These are phyloP conservation scores for Beauveria varroae DNA, from an alignment of 2,329 filamentous ascomycete genomes.

Conservation along the genomic window DNA sequence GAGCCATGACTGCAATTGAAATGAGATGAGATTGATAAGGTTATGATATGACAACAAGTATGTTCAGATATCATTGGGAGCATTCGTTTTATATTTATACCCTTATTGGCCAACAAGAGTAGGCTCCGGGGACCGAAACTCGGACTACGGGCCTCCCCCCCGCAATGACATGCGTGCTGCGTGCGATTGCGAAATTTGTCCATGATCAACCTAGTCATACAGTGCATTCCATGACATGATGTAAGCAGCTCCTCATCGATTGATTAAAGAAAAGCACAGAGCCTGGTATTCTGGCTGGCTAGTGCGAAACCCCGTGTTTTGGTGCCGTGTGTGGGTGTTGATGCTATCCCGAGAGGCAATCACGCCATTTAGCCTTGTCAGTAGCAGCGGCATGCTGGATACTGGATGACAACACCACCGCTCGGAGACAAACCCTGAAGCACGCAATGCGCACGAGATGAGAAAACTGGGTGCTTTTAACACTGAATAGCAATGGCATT, in stretches of 20 bases:
- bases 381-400: background rate
- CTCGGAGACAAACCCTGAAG: background rate
- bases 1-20: conserved; percentile 5
- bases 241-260: background rate
- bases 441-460: conserved; percentile 1
- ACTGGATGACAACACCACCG: background rate
- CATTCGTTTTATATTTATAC: background rate
- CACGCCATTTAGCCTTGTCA: conserved; percentile 4
- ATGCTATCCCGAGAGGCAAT: conserved; percentile 9
- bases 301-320: background rate
- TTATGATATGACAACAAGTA: background rate
- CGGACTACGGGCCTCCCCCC: background rate
- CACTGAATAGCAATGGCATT: too few species aligned
- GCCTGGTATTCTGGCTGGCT: background rate
- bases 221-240: background rate
- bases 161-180: conserved; percentile 9
- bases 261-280: background rate
- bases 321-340: background rate
- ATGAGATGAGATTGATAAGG: background rate
- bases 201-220: background rate
- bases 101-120: background rate
- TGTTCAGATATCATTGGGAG: background rate
- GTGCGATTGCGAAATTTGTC: conserved; percentile 8
- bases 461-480: background rate
- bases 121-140: background rate